Conservation (phyloP, 345 rosid genomes). For the Eutrema japonicum region DNA sequence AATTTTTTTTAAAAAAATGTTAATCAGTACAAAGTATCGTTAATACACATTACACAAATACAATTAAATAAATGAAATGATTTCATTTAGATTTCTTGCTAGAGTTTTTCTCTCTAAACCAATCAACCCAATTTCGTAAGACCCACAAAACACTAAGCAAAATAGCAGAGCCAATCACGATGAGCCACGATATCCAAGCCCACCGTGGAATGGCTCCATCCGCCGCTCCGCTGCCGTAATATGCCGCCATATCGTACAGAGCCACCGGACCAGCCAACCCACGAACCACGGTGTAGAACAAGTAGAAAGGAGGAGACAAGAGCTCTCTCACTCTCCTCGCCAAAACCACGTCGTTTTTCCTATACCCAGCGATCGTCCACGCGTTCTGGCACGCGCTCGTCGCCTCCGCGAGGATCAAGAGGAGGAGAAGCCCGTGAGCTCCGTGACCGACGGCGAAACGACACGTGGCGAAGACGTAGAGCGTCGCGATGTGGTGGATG, state of each 20-base stretch:
- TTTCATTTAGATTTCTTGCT: constrained; percentile 23
- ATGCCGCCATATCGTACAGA: constrained; percentile 56
- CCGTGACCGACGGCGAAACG: constrained; percentile 61
- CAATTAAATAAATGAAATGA: constrained; percentile 4
- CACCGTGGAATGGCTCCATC: constrained; percentile 60
- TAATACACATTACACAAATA: constrained; percentile 12
- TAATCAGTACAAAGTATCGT: not conserved
- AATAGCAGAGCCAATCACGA: constrained; percentile 61
- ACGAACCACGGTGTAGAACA: constrained; percentile 63
- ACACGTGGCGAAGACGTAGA: constrained; percentile 72
- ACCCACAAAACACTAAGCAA: constrained; percentile 71
- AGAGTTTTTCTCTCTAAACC: constrained; percentile 51
- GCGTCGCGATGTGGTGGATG: constrained; percentile 81
- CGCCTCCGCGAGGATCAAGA: constrained; percentile 73
- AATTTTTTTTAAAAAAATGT: not conserved
- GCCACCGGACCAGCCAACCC: constrained; percentile 67
- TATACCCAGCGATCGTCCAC: constrained; percentile 59
- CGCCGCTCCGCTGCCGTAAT: constrained; percentile 52
- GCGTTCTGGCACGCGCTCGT: constrained; percentile 82
- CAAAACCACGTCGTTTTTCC: constrained; percentile 49
- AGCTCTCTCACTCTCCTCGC: constrained; percentile 53
- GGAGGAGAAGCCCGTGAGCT: constrained; percentile 60
- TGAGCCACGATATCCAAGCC: constrained; percentile 90
- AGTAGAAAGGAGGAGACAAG: constrained; percentile 60
- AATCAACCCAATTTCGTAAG: constrained; percentile 57